Base-by-base conservation (phyloP, 2,329 filamentous ascomycete species). In the Geoglossum cookeanum region DNA sequence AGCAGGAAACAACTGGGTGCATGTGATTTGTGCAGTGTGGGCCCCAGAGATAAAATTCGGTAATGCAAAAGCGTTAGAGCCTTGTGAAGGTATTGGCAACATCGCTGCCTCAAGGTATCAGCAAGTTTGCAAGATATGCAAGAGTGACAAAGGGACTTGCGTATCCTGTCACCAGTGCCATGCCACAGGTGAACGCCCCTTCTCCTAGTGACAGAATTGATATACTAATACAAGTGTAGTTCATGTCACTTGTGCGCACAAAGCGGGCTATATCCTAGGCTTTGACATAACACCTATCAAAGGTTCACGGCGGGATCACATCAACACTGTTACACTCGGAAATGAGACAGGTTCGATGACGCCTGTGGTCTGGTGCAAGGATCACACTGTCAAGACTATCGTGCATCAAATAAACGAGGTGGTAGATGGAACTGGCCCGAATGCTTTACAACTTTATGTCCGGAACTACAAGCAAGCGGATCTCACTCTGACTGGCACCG, bases 1-100 rank as follows among this genome's bases (percentile, higher is more conserved):
- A 0, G 87, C 85, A 3, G 89, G 94, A 67, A 97, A 97, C 71
- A 97, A 97, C 66, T 98, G 92, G 92, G 87, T 96, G 15, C 92
- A 98, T 67, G 88, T 97, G 32, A 84, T 85, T 42, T 98, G 92
- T 66, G 90, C 92, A 1, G 75, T 95, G 17, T 97, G 87, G 82
- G 90, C 85, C 9, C 83, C 88, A 0, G 92, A 98, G 69, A 84
- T 95, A 64, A 92, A 90, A 65, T 98, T 96, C 68, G 90, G 86
- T 60, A 87, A 87, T 64, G 85, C 89, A 17, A 82, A 83, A 64
- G 81, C 85, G 17, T 73, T 98, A 37, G 85, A 89, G 63, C 84
- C 89, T 35, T 89, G 87, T 1, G 92, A 98, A 71, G 91, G 91
- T 22, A 88, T 98, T 61, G 85, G 86, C 3, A 83, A 85, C 5